phyloP scores from a whole-genome alignment of 139 green algal genomes.

The Chlamydomonas incerta region DNA sequence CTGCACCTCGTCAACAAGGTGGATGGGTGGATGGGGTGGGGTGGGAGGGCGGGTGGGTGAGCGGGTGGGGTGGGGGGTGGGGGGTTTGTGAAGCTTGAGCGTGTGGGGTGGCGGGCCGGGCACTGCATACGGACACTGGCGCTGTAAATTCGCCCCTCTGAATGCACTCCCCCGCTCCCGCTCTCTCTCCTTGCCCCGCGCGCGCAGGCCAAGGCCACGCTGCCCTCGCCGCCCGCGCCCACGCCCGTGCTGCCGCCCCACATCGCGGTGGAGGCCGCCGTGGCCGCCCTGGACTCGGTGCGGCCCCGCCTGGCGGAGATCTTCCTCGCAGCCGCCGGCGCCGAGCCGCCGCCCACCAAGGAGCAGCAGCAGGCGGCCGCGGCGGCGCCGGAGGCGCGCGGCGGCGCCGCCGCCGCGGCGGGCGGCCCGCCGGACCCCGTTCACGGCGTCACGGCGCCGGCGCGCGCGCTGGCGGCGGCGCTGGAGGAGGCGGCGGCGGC shows the following conservation, averaged over 20 bases:
- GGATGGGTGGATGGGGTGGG: no score
- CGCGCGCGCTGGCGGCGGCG: slow-evolving; percentile 10
- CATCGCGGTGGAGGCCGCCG: slow-evolving; percentile 1
- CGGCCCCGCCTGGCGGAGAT: not conserved
- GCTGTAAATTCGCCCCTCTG: no score
- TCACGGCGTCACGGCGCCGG: slow-evolving; percentile 1
- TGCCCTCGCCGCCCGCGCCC: slow-evolving; percentile 18
- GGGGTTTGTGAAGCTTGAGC: no score
- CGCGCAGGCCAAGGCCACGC: slow-evolving; percentile 18
- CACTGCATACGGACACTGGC: no score
- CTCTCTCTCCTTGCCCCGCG: no score
- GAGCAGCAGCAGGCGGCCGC: slow-evolving; percentile 13
- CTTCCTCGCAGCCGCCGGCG: slow-evolving; percentile 7
- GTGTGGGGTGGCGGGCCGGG: no score
- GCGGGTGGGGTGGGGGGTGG: no score
- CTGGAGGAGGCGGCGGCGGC: not conserved
- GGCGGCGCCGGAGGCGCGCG: slow-evolving; percentile 28
- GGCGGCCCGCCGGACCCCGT: slow-evolving; percentile 1
- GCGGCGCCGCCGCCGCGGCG: not conserved
- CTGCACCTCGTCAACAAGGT: slow-evolving; percentile 56
- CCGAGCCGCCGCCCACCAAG: slow-evolving; percentile 8
- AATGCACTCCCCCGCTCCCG: not conserved
- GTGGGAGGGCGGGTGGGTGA: no score
- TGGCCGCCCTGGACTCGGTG: not conserved
- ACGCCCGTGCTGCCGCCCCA: slow-evolving; percentile 24